Evolutionary conservation across 2,329 filamentous ascomycete species (phyloP), one percentile per base, ranked within the genome.

Genomic region (Rhinocladiella mackenziei): DNA sequence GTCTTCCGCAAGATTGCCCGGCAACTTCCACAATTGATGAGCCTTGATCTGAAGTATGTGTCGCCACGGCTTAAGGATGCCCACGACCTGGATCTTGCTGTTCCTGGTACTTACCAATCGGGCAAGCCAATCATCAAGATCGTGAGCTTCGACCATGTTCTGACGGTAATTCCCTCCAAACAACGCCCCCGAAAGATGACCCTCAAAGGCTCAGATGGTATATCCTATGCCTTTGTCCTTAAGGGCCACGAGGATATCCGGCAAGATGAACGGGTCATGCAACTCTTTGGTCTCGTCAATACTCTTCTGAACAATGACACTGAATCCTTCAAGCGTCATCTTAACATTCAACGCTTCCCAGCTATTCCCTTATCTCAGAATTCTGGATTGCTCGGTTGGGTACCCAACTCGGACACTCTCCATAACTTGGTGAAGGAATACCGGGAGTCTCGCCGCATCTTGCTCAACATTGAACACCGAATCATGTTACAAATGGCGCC

Each of bases 401-500:
- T 98, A 15, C 89, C 87, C 8, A 96, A 98, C 70, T 96, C 88
- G 60, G 92, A 99, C 64, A 98, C 94, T 0, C 73, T 99, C 11
- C 94, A 99, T 63, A 86, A 95, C 13, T 77, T 99, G 34, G 98
- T 99, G 60, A 81, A 92, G 53, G 92, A 98, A 64, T 99, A 99
- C 63, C 86, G 92, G 51, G 94, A 98, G 65, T 94, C 86, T 56
- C 82, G 92, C 42, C 95, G 96, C 71, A 99, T 99, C 54, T 72
- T 99, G 28, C 83, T 98, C 56, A 99, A 98, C 62, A 99, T 99
- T 54, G 92, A 99, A 69, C 92, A 99, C 63, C 85, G 94, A 31
- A 98, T 98, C 64, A 99, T 99, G 92, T 74, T 99, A 44, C 94
- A 99, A 65, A 98, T 98, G 92, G 92, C 92, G 17, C 94, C 92